Conservation (phyloP, 2,329 filamentous ascomycete species). For the Passalora sequoiae region DNA sequence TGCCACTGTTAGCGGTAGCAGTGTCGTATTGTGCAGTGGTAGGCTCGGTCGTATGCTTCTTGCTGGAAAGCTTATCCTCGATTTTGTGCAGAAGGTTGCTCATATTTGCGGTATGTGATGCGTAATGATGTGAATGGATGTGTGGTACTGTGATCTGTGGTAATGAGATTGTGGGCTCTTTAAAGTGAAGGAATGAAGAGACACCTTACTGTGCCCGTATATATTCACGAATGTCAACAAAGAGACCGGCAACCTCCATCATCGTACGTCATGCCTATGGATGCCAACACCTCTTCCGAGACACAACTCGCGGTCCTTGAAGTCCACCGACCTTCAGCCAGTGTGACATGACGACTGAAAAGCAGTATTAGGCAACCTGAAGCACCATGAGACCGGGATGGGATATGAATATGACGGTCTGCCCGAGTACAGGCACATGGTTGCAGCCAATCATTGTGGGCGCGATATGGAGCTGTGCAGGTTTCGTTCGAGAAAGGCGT, state of each 20-base stretch:
- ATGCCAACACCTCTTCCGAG: neutral
- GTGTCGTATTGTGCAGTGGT: constrained; percentile 3
- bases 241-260: neutral
- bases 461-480: neutral
- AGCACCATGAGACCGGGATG: neutral
- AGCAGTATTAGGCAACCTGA: neutral
- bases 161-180: neutral
- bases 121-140: neutral
- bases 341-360: neutral
- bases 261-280: neutral
- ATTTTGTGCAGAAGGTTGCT: constrained; percentile 16
- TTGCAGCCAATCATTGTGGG: neutral
- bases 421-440: neutral
- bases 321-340: neutral
- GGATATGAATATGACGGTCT: neutral
- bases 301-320: neutral
- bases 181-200: no score
- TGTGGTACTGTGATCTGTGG: neutral
- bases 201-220: no score
- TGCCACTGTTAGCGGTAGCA: constrained; percentile 5
- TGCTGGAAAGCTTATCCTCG: constrained; percentile 20
- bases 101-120: constrained; percentile 10
- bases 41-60: no score
- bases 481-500: neutral
- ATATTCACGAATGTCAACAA: neutral